Evolutionary conservation across 2,329 filamentous ascomycete species (phyloP).

Genomic region (Herpotrichia juniperi): DNA sequence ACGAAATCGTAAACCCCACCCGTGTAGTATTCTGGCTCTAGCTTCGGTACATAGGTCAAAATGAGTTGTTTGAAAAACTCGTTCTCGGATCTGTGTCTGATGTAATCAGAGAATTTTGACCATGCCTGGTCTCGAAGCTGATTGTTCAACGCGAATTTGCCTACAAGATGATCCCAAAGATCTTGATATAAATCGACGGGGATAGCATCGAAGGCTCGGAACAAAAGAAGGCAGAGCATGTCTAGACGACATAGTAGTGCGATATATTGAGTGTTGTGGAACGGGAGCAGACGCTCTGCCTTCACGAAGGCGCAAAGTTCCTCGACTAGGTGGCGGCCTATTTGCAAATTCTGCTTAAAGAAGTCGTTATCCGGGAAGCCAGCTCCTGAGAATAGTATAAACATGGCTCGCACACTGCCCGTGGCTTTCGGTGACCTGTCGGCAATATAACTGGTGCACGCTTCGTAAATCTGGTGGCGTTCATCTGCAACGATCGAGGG

Average conservation of each 20-base stretch:
- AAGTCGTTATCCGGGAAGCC: conserved; percentile 23
- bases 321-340: conserved; percentile 41
- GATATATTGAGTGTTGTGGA: conserved; percentile 16
- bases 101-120: conserved; percentile 48
- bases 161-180: conserved; percentile 77
- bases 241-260: conserved; percentile 54
- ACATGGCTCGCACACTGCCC: conserved; percentile 72
- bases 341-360: conserved; percentile 30
- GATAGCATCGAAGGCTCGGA: conserved; percentile 66
- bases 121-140: conserved; percentile 72
- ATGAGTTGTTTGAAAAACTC: conserved; percentile 39
- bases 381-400: conserved; percentile 30
- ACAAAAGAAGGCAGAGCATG: conserved; percentile 64
- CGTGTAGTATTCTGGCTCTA: conserved; percentile 66
- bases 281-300: conserved; percentile 19
- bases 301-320: conserved; percentile 47
- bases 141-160: conserved; percentile 63
- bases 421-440: conserved; percentile 67
- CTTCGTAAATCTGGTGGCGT: conserved; percentile 66
- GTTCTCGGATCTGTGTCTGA: conserved; percentile 26
- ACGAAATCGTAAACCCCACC: conserved; percentile 69
- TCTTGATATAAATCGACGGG: conserved; percentile 64
- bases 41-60: conserved; percentile 60
- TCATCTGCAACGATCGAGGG: conserved; percentile 62
- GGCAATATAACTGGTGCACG: conserved; percentile 72